Evolutionary conservation across 345 rosid genomes (phyloP), one percentile per base, ranked within the genome.

Genomic region (Triadica sebifera): DNA sequence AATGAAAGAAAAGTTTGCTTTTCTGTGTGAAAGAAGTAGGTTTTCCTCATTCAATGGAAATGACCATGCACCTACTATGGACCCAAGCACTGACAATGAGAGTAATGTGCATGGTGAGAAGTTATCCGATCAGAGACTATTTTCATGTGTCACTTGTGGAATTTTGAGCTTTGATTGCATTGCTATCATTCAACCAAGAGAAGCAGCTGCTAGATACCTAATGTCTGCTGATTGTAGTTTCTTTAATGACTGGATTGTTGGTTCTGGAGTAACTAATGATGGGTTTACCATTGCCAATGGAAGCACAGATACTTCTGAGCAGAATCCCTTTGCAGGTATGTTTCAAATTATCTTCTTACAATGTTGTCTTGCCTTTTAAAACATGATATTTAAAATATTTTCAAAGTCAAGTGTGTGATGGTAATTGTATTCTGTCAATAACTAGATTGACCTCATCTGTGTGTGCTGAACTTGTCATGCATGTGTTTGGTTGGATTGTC

Each of bases 141-240:
- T 95, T 80, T 87, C 97, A 13, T 95, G 99, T 70, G 97, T 87
- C 70, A 88, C 92, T 0, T 95, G 99, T 77, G 99, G 99, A 80
- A 83, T 95, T 73, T 81, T 91, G 84, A 81, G 92, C 81, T 93
- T 90, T 81, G 89, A 87, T 77, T 95, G 99, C 74, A 83, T 92
- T 75, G 98, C 99, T 69, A 72, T 95, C 59, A 67, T 93, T 81
- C 93, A 88, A 82, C 99, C 99, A 22, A 89, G 79, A 65, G 96
- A 91, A 84, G 84, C 87, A 72, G 90, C 97, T 19, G 89, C 96
- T 49, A 84, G 89, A 82, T 89, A 88, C 78, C 92, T 95, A 75
- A 89, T 86, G 91, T 90, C 99, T 51, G 96, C 94, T 46, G 98
- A 93, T 82, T 91, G 96, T 80, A 90, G 94, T 83, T 90, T 89